Base-by-base conservation (phyloP, 371 early-diverging fungal species). In the Apophysomyces trapeziformis region DNA sequence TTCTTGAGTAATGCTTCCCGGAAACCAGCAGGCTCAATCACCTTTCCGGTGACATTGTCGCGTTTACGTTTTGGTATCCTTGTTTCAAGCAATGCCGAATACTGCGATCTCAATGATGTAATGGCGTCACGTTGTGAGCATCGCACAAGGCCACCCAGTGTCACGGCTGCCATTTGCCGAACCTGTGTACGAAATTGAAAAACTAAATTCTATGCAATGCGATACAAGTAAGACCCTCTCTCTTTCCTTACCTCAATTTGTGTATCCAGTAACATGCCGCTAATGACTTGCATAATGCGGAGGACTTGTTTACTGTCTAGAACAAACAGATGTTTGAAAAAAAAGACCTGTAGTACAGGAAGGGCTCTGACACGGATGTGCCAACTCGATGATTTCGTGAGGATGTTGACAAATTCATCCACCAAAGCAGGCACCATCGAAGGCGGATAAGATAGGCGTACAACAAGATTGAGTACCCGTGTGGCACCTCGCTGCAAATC, bases 51-150 rank as follows among this genome's bases (percentile, higher is more conserved):
- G 38, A 67, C 72, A n/a, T 58, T 65, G 38, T 81, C 74, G 45
- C 79, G 68, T 38, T 69, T 75, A 3, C 87, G 73, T 63, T 75
- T 82, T 38, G 85, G 87, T 43, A 82, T 65, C 56, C 69, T 76
- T 5, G 77, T 77, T 7, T 71, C 64, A 4, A 84, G 45, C 11
- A 80, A 65, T 12, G 66, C 47, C 11, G 68, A 61, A 44, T 76
- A 87, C 26, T 76, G 79, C 6, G 67, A 47, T 38, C 75, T 85
- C 35, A 95, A 72, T 7, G 74, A 70, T 14, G 76, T 71, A 47
- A 91, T 91, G 8, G 94, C 89, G 21, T 88, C 89, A 9, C 93
- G 72, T 61, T 90, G 91, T 4, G 93, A 95, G 61, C 96, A 96
- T 44, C 93, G 89, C 18, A 96, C 88, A 58, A 96, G 78, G 18